A percentile compares a stretch with the other conserved stretches of the same genome.
These are phyloP conservation scores for Colletotrichum brevisporum DNA, from an alignment of 2,329 filamentous ascomycete genomes.

Conservation along the genomic window DNA sequence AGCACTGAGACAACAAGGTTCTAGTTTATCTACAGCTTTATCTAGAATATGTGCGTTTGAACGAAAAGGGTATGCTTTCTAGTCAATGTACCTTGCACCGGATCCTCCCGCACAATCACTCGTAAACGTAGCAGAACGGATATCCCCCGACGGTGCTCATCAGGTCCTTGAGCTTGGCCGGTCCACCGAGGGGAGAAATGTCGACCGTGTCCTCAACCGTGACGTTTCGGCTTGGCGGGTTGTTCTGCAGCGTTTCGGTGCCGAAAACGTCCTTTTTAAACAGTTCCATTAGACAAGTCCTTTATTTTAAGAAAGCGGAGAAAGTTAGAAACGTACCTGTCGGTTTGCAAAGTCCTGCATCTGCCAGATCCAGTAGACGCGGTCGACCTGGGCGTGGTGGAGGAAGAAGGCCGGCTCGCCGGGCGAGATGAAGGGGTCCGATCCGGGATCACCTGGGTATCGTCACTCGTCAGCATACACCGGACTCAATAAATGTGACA, in stretches of 20 bases:
- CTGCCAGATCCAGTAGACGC: constrained; percentile 64
- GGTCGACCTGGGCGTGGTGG: constrained; percentile 62
- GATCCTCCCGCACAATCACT: neutral
- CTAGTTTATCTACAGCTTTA: neutral
- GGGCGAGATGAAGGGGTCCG: constrained; percentile 60
- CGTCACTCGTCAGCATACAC: neutral
- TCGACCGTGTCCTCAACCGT: constrained; percentile 56
- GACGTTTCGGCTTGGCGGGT: constrained; percentile 56
- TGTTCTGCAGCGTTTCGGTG: constrained; percentile 58
- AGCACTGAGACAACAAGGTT: neutral
- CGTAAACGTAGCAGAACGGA: constrained; percentile 62
- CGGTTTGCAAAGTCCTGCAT: constrained; percentile 55
- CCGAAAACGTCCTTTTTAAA: constrained; percentile 49
- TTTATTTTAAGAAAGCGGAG: neutral
- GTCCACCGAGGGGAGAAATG: constrained; percentile 51
- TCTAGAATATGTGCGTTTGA: neutral
- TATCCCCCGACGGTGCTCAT: constrained; percentile 56
- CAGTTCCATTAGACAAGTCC: no score
- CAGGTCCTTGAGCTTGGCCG: constrained; percentile 51
- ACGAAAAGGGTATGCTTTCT: neutral
- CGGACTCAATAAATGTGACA: neutral
- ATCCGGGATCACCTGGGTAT: constrained; percentile 57
- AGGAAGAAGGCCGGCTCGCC: constrained; percentile 61
- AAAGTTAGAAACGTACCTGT: constrained; percentile 43
- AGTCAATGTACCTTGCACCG: neutral